phyloP scores from a whole-genome alignment of 495 filamentous ascomycete species.

The Corynascus novoguineensis region DNA sequence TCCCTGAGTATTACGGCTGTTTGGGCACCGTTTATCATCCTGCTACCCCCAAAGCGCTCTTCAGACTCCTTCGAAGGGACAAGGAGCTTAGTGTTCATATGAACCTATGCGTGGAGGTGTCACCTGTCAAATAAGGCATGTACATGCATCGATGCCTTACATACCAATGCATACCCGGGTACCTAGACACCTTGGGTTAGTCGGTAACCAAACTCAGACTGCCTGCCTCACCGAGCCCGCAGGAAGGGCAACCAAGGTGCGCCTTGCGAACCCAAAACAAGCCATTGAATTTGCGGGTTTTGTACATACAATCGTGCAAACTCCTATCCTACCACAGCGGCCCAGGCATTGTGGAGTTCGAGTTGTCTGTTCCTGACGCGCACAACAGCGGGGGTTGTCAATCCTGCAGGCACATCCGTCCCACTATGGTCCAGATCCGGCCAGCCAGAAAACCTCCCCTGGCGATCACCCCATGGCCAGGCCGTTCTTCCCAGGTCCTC shows the following conservation, averaged over 20 bases:
- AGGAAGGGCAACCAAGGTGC: background rate
- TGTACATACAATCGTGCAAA: background rate
- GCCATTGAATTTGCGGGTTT: background rate
- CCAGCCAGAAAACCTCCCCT: background rate
- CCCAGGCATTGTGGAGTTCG: background rate
- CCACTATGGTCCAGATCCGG: slow-evolving; percentile 6
- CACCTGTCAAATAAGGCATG: too few species aligned
- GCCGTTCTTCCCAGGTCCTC: background rate
- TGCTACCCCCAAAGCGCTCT: too few species aligned
- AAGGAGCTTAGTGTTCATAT: too few species aligned
- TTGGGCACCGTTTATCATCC: too few species aligned
- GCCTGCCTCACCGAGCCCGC: background rate
- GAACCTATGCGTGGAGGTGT: too few species aligned
- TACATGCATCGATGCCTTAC: too few species aligned
- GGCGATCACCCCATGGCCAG: background rate
- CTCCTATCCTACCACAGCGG: background rate
- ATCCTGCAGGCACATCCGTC: background rate
- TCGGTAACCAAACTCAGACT: background rate
- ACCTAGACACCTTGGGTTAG: background rate
- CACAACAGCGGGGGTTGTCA: background rate
- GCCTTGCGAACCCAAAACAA: background rate
- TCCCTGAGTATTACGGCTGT: too few species aligned
- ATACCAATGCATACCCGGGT: background rate
- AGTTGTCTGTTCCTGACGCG: background rate
- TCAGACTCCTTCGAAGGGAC: too few species aligned